Evolutionary conservation across 2,329 filamentous ascomycete species (phyloP), one percentile per base, ranked within the genome.

Genomic region (Fusarium chuoi): DNA sequence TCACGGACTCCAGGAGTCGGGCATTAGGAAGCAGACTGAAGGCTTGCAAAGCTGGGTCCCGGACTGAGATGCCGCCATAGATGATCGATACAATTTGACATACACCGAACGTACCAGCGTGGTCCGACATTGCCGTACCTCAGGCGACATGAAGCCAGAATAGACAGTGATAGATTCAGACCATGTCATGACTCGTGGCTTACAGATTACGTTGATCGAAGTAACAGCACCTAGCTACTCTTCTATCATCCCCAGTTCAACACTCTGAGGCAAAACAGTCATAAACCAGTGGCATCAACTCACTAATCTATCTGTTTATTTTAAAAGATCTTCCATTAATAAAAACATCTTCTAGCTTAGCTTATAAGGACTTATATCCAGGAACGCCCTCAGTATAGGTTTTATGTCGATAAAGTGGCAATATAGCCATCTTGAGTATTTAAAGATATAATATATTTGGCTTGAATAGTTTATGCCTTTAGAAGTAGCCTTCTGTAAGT

Each of bases 221-320:
- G 59, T 12, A 6, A 55, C 22, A 7, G 28, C 41, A 18, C 48
- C 41, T 39, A 48, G 59, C 9, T 55, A 62, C 13, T 39, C 33
- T 7, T 14, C 33, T 13, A 54, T 24, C 18, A 24, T 33, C 22
- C 24, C 30, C 2, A 5, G n/a, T 2, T 55, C 33, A 3, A 45
- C 22, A 7, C 14, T 28, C 1, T 6, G 24, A 9, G 49, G 49
- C 4, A 38, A 26, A 8, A 5, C 13, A 7, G 22, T 56, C 22
- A 38, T 56, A 7, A 26, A 41, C 0, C 9, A 15, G 12, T 62
- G 49, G 49, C 24, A 22, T 7, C 18, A 4, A 8, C 14, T 46
- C 1, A 33, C 38, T 6, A 8, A 14, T 2, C 15, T 62, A 14
- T 26, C 22, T 5, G 0, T 8, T 4, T n/a, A 26, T 1, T 3